Evolutionary conservation across 345 rosid genomes (phyloP).

Genomic region (Brassica cretica): DNA sequence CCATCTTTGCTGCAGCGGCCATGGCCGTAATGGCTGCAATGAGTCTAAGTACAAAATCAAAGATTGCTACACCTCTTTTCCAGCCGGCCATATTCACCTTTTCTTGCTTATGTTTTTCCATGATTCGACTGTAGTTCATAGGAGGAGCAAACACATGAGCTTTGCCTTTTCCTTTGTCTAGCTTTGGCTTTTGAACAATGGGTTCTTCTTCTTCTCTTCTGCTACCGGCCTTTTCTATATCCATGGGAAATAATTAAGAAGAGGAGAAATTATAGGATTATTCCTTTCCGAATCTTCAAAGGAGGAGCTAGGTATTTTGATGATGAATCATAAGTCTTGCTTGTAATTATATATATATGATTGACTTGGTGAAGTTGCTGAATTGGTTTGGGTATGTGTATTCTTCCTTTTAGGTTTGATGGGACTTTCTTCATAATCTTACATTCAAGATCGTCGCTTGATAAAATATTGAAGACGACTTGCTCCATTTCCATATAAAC

Average conservation of each 20-base stretch:
- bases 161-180: slow-evolving; percentile 43
- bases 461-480: slow-evolving; percentile 24
- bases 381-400: slow-evolving; percentile 22
- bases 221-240: slow-evolving; percentile 35
- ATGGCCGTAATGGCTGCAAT: slow-evolving; percentile 58
- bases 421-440: slow-evolving; percentile 10
- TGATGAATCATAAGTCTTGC: slow-evolving; percentile 17
- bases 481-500: slow-evolving; percentile 35
- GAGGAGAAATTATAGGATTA: background rate
- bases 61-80: slow-evolving; percentile 64
- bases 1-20: slow-evolving; percentile 73
- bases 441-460: slow-evolving; percentile 19
- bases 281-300: background rate
- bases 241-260: slow-evolving; percentile 28
- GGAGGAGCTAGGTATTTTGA: slow-evolving; percentile 6
- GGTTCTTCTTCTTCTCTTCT: slow-evolving; percentile 44
- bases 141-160: slow-evolving; percentile 44
- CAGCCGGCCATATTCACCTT: slow-evolving; percentile 34
- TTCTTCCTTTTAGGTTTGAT: slow-evolving; percentile 17
- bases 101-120: slow-evolving; percentile 37
- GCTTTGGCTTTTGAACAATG: slow-evolving; percentile 38
- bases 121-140: slow-evolving; percentile 29
- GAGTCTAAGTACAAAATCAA: slow-evolving; percentile 70
- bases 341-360: slow-evolving; percentile 7
- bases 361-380: slow-evolving; percentile 42